These are phyloP conservation scores for Podospora pseudopauciseta DNA, from an alignment of 495 filamentous ascomycete genomes.

Conservation along the genomic window DNA sequence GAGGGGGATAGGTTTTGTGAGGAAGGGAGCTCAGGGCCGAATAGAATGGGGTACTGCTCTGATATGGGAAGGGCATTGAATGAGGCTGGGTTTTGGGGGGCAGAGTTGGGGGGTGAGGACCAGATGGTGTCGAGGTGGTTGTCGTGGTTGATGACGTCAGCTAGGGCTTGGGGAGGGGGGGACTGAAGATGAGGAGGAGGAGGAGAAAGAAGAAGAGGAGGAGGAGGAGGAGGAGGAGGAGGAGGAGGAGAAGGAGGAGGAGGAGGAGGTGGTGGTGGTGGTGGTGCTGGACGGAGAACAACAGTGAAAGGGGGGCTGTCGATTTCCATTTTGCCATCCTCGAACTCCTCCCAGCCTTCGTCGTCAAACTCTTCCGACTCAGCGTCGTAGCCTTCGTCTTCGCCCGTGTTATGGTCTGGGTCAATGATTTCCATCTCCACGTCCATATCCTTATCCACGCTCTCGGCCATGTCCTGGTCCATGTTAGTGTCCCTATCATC, in stretches of 20 bases:
- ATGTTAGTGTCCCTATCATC: too few species aligned
- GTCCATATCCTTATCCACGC: not conserved
- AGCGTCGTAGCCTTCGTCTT: not conserved
- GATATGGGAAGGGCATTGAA: not conserved
- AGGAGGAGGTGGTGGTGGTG: too few species aligned
- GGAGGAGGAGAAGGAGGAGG: too few species aligned
- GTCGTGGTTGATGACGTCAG: conserved; percentile 1
- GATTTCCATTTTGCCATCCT: not conserved
- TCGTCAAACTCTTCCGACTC: not conserved
- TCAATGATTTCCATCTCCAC: not conserved
- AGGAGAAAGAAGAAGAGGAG: too few species aligned
- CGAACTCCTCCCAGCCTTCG: not conserved
- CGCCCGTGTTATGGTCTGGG: not conserved
- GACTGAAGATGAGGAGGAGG: too few species aligned
- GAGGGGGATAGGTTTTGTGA: not conserved
- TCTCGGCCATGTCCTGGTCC: not conserved
- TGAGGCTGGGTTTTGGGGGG: not conserved
- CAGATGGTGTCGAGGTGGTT: not conserved
- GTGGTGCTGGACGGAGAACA: not conserved
- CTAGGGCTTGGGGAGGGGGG: not conserved
- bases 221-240: too few species aligned
- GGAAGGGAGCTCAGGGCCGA: not conserved
- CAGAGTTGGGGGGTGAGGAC: not conserved
- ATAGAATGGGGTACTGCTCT: not conserved
- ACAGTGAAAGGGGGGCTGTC: not conserved